Evolutionary conservation across 2,329 filamentous ascomycete genomes (phyloP).

Genomic region (Colletotrichum costaricense): DNA sequence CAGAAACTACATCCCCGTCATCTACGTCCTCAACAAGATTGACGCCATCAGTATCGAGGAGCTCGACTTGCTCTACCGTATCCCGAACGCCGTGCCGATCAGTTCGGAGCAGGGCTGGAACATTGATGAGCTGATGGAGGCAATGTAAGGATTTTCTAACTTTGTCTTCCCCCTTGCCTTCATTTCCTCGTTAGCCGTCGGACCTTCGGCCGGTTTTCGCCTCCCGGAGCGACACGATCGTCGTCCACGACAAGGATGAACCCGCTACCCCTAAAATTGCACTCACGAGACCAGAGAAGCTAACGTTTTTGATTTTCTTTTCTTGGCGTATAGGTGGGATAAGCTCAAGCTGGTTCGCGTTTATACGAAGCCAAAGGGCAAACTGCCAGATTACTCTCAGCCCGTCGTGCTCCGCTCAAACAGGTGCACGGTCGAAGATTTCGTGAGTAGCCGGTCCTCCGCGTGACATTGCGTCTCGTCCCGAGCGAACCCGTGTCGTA

Average conservation of each 20-base stretch:
- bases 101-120: slow-evolving; percentile 99
- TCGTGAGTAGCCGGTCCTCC: slow-evolving; percentile 72
- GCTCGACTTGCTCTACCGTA: slow-evolving; percentile 93
- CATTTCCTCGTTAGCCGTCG: neutral
- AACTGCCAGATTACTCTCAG: slow-evolving; percentile 88
- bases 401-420: slow-evolving; percentile 89
- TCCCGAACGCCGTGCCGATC: slow-evolving; percentile 96
- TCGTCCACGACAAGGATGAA: neutral
- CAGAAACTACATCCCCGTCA: slow-evolving; percentile 97
- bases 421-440: slow-evolving; percentile 93
- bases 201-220: neutral
- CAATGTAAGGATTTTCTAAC: slow-evolving; percentile 70
- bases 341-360: slow-evolving; percentile 91
- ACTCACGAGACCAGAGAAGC: neutral
- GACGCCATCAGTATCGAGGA: slow-evolving; percentile 98
- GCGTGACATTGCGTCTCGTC: neutral
- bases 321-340: slow-evolving; percentile 73
- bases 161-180: slow-evolving; percentile 9
- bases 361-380: slow-evolving; percentile 98
- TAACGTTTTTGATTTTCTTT: slow-evolving; percentile 11
- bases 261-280: neutral
- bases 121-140: slow-evolving; percentile 93
- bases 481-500: neutral
- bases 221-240: slow-evolving; percentile 1
- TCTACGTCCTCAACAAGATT: slow-evolving; percentile 99